Evolutionary conservation across 1,284 basidiomycete genomes (phyloP).

Genomic region (Acaromyces ingoldii): DNA sequence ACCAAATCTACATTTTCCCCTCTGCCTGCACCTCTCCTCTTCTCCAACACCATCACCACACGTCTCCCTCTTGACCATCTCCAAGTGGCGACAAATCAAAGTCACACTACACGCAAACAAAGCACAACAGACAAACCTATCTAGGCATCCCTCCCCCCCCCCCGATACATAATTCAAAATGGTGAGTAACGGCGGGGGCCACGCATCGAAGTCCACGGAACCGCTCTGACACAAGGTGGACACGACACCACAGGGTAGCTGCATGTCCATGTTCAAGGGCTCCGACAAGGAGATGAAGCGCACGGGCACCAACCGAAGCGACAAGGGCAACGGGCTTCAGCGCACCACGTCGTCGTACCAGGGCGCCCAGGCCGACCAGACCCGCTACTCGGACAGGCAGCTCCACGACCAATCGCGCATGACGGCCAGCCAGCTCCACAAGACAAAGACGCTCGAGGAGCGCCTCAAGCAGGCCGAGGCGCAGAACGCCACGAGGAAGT

Average conservation of each 20-base stretch:
- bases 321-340: slow-evolving; percentile 46
- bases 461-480: slow-evolving; percentile 46
- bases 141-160: too few species aligned
- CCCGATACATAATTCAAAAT: too few species aligned
- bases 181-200: too few species aligned
- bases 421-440: slow-evolving; percentile 49
- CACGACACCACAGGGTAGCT: slow-evolving; percentile 15
- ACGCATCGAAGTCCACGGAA: too few species aligned
- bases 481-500: slow-evolving; percentile 30
- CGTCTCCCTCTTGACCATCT: too few species aligned
- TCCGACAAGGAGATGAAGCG: slow-evolving; percentile 40
- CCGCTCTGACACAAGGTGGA: too few species aligned
- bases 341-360: slow-evolving; percentile 51
- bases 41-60: too few species aligned
- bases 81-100: too few species aligned
- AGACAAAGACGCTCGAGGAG: slow-evolving; percentile 50
- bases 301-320: slow-evolving; percentile 46
- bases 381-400: slow-evolving; percentile 48
- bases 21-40: too few species aligned
- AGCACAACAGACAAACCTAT: too few species aligned
- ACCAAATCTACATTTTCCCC: too few species aligned
- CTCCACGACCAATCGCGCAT: slow-evolving; percentile 30
- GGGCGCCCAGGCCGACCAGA: slow-evolving; percentile 47
- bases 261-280: slow-evolving; percentile 10
- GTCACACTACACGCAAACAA: too few species aligned